Percentiles rank a stretch among this genome's conserved stretches.
phyloP scores from a whole-genome alignment of 805 yeast genomes.

The Metschnikowia arizonensis region DNA sequence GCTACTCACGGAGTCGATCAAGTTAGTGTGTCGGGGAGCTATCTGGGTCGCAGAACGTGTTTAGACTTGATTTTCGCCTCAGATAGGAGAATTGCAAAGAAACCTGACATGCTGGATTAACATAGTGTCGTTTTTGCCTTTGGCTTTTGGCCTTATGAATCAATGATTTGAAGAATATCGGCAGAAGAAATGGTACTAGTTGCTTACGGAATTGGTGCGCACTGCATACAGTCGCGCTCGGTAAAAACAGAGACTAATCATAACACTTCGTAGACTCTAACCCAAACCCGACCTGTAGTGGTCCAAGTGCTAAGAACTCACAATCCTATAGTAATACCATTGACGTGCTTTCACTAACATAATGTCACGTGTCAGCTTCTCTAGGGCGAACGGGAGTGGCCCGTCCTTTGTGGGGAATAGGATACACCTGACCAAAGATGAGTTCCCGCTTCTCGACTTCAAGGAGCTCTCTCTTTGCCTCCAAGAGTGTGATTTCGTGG shows the following conservation, averaged over 20 bases:
- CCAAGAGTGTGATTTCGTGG: constrained; percentile 57
- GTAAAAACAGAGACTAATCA: constrained; percentile 3
- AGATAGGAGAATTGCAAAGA: background rate
- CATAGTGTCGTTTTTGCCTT: no score
- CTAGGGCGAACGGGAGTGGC: constrained; percentile 7
- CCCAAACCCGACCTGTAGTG: background rate
- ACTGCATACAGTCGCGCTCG: constrained; percentile 3
- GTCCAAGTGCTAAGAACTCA: background rate
- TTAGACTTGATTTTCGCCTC: constrained; percentile 26
- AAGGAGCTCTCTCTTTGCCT: constrained; percentile 57
- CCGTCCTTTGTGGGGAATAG: constrained; percentile 2
- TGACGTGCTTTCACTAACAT: background rate
- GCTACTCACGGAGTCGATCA: constrained; percentile 82
- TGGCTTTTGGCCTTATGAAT: background rate
- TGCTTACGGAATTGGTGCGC: background rate
- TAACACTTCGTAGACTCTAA: constrained; percentile 1
- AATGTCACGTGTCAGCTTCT: constrained; percentile 10
- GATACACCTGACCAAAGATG: constrained; percentile 29
- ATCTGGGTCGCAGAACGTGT: constrained; percentile 87
- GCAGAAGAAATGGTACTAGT: no score
- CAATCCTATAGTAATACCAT: background rate
- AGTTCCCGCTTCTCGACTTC: constrained; percentile 59
- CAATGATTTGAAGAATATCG: background rate
- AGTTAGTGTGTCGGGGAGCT: constrained; percentile 78
- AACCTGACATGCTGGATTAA: background rate